Percentiles rank a stretch among this genome's conserved stretches.
These are phyloP conservation scores for Coccinonectria pachysandricola DNA, from an alignment of 2,329 filamentous ascomycete species.

Conservation along the genomic window DNA sequence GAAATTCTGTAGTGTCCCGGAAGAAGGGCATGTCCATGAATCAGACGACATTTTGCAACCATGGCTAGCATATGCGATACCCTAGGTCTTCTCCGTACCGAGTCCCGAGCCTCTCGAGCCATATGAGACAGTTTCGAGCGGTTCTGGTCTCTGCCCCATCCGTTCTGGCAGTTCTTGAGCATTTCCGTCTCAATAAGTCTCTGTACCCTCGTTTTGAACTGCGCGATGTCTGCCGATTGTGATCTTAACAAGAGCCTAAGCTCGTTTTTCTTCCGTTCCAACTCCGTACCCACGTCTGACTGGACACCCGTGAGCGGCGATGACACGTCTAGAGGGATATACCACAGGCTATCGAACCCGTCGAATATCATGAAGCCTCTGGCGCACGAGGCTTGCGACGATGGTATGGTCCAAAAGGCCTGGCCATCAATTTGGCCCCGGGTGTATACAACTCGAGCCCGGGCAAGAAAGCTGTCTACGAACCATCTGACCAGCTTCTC, in stretches of 20 bases:
- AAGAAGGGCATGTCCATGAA: conserved; percentile 7
- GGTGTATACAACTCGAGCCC: conserved; percentile 10
- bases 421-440: conserved; percentile 11
- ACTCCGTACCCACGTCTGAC: conserved; percentile 3
- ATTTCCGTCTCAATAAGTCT: conserved; percentile 9
- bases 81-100: conserved; percentile 2
- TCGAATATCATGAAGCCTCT: conserved; percentile 11
- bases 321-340: conserved; percentile 9
- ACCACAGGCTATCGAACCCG: conserved; percentile 15
- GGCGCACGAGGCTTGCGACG: conserved; percentile 1
- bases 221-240: background rate
- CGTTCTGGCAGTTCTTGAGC: conserved; percentile 5
- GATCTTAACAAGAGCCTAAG: conserved; percentile 4
- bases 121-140: conserved; percentile 1
- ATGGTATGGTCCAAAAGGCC: conserved; percentile 11
- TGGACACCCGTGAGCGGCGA: conserved; percentile 7
- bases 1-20: conserved; percentile 10
- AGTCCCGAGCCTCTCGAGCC: conserved; percentile 9
- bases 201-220: conserved; percentile 1
- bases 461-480: conserved; percentile 11
- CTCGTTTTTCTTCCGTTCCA: conserved; percentile 3
- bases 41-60: conserved; percentile 12
- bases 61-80: conserved; percentile 6
- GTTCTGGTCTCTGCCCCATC: conserved; percentile 9
- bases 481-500: conserved; percentile 10